phyloP scores from a whole-genome alignment of 169 alveolate genomes.

The Eimeria necatrix region DNA sequence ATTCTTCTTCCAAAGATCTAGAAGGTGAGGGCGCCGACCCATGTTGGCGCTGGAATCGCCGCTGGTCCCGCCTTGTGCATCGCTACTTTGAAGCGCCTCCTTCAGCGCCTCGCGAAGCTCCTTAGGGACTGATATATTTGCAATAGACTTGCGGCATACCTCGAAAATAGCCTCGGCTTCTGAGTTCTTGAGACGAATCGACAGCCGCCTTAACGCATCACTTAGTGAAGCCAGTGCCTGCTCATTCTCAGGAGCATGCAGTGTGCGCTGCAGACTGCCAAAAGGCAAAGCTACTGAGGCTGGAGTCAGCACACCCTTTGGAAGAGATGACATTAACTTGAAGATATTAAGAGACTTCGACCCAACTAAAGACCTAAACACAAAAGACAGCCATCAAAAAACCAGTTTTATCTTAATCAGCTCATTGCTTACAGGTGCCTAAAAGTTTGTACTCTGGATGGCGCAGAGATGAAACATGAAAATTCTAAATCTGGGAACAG shows the following conservation, averaged over 20 bases:
- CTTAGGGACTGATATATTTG: constrained; percentile 70
- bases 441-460: too few species aligned
- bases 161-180: constrained; percentile 83
- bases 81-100: constrained; percentile 39
- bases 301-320: constrained; percentile 76
- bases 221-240: constrained; percentile 69
- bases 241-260: constrained; percentile 80
- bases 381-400: too few species aligned
- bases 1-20: constrained; percentile 80
- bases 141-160: constrained; percentile 76
- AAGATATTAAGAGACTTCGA: constrained; percentile 72
- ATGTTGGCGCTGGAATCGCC: not conserved
- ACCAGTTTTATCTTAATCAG: too few species aligned
- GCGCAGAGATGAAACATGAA: too few species aligned
- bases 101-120: constrained; percentile 64
- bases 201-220: constrained; percentile 75
- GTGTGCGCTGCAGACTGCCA: constrained; percentile 84
- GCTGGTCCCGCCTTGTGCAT: constrained; percentile 19
- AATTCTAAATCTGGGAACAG: too few species aligned
- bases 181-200: constrained; percentile 73
- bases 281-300: constrained; percentile 83
- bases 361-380: constrained; percentile 70
- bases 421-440: too few species aligned
- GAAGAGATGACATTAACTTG: constrained; percentile 9
- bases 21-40: constrained; percentile 72